Evolutionary conservation across 2,329 filamentous ascomycete species (phyloP).

Genomic region (Sclerotinia glacialis): DNA sequence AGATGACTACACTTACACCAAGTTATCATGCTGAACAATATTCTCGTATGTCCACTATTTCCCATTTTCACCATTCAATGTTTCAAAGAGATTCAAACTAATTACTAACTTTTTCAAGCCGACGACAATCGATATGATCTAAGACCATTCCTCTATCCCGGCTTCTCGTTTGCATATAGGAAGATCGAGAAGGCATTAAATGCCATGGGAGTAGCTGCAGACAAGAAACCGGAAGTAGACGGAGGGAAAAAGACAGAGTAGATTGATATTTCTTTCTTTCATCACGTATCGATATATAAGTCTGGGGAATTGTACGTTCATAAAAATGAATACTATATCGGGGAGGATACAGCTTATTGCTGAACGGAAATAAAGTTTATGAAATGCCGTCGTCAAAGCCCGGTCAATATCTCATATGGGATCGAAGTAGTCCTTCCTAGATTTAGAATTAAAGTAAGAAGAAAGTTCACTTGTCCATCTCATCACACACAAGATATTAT

Average conservation of each 20-base stretch:
- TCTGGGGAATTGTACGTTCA: no score
- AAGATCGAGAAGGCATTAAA: slow-evolving; percentile 18
- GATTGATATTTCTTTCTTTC: not conserved
- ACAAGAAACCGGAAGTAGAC: slow-evolving; percentile 7
- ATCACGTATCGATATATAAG: no score
- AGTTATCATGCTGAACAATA: slow-evolving; percentile 35
- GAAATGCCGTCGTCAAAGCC: no score
- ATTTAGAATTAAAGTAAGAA: no score
- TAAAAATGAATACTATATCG: no score
- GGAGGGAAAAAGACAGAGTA: slow-evolving; percentile 2
- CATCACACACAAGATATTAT: no score
- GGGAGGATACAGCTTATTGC: no score
- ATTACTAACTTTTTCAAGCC: slow-evolving; percentile 45
- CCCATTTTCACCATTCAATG: not conserved
- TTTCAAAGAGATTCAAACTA: not conserved
- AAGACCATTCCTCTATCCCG: slow-evolving; percentile 53
- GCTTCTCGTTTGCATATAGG: slow-evolving; percentile 16
- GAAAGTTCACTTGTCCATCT: no score
- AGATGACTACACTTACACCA: slow-evolving; percentile 39
- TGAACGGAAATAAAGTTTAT: no score
- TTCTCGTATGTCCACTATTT: slow-evolving; percentile 3
- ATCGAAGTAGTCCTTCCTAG: no score
- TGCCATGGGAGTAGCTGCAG: slow-evolving; percentile 13
- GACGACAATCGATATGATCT: slow-evolving; percentile 59
- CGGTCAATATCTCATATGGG: no score